Conservation (phyloP, 305 asterid species). For the Fraxinus velutina region DNA sequence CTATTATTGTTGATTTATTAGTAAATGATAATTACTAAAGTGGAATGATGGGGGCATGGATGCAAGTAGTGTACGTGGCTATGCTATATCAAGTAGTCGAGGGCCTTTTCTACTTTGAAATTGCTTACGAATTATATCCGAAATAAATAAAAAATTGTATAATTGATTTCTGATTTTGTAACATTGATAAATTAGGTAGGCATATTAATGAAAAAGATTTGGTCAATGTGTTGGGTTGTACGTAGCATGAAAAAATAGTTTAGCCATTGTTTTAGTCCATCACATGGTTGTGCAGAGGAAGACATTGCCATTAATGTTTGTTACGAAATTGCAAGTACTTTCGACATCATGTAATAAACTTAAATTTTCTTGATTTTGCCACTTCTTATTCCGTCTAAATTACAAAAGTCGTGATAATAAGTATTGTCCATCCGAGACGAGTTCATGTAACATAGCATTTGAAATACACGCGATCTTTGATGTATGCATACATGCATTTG, state of each 20-base stretch:
- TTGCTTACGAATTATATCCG: background rate
- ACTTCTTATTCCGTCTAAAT: background rate
- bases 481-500: background rate
- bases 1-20: background rate
- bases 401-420: background rate
- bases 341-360: background rate
- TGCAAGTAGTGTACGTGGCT: background rate
- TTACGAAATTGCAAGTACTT: background rate
- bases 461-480: background rate
- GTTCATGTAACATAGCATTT: background rate
- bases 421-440: background rate
- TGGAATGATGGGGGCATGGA: background rate
- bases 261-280: background rate
- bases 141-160: background rate
- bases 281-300: conserved; percentile 41
- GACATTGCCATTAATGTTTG: conserved; percentile 25
- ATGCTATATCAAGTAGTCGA: background rate
- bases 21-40: background rate
- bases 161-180: background rate
- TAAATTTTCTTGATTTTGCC: background rate
- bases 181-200: background rate
- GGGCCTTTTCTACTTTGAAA: background rate
- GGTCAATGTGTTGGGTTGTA: conserved; percentile 28
- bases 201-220: conserved; percentile 19
- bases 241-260: background rate